Percentiles rank a stretch among this genome's conserved stretches.
phyloP scores from a whole-genome alignment of 805 yeast species.

The Pichia ethanolica region DNA sequence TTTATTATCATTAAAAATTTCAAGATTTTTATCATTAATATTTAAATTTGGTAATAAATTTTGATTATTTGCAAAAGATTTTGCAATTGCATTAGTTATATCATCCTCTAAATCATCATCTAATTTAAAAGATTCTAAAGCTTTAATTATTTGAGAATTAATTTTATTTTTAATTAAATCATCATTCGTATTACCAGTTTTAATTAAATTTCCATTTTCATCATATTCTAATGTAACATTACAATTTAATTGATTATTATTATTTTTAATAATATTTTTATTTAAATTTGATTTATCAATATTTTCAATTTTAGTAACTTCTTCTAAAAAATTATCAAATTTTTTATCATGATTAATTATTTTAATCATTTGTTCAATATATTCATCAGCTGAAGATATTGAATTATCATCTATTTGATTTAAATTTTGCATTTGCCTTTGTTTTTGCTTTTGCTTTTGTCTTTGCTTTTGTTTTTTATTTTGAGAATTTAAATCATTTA shows the following conservation, averaged over 20 bases:
- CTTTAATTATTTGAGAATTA: conserved; percentile 18
- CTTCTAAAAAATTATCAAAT: conserved; percentile 19
- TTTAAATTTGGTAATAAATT: not conserved
- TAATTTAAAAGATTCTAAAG: conserved; percentile 18
- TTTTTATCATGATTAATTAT: conserved; percentile 18
- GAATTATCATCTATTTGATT: not conserved
- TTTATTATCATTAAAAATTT: not conserved
- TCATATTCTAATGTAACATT: conserved; percentile 20
- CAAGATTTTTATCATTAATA: not conserved
- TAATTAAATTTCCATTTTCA: conserved; percentile 17
- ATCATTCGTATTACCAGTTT: conserved; percentile 9
- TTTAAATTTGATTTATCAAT: conserved; percentile 7
- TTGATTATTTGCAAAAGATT: conserved; percentile 12
- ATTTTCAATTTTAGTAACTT: conserved; percentile 14
- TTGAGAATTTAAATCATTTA: not conserved
- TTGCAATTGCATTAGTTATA: conserved; percentile 15
- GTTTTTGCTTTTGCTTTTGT: not conserved
- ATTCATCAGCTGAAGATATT: conserved; percentile 15
- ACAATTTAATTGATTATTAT: conserved; percentile 6
- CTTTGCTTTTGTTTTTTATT: not conserved
- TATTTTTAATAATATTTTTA: not conserved
- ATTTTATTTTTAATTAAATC: conserved; percentile 13
- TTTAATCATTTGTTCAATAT: conserved; percentile 19
- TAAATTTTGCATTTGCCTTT: not conserved
- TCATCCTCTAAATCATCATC: conserved; percentile 16